These are phyloP conservation scores for Closterium sp. DNA, from an alignment of 139 green algal species.

Conservation along the genomic window DNA sequence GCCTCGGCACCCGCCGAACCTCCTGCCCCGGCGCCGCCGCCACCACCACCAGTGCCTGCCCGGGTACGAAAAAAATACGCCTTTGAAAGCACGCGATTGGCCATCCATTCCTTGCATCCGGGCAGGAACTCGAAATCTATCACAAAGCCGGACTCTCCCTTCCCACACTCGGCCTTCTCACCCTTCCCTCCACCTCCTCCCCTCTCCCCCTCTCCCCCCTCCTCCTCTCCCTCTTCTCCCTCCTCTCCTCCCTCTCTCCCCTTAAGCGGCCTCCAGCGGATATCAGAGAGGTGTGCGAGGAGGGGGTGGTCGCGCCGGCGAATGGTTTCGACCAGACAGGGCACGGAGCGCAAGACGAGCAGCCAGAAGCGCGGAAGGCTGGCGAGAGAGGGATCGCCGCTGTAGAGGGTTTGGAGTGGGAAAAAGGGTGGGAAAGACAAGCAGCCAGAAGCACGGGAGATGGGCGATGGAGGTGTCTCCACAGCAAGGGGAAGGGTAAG, in stretches of 20 bases:
- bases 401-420: not conserved
- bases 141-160: not conserved
- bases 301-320: not conserved
- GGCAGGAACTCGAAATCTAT: constrained; percentile 48
- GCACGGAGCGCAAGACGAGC: not conserved
- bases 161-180: not conserved
- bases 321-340: not conserved
- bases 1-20: not conserved
- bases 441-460: too few relatives aligned
- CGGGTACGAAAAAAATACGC: constrained; percentile 12
- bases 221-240: not conserved
- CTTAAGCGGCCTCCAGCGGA: not conserved
- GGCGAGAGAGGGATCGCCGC: not conserved
- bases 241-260: not conserved
- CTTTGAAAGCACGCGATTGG: constrained; percentile 33
- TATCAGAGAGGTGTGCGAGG: not conserved
- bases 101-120: constrained; percentile 15
- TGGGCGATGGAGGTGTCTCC: not conserved
- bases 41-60: not conserved
- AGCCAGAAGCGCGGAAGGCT: not conserved
- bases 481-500: not conserved
- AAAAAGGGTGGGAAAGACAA: not conserved
- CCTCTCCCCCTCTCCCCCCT: not conserved
- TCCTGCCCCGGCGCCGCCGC: not conserved
- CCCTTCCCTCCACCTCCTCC: not conserved